phyloP scores from a whole-genome alignment of 805 yeast genomes.

The Candida krabiensis region DNA sequence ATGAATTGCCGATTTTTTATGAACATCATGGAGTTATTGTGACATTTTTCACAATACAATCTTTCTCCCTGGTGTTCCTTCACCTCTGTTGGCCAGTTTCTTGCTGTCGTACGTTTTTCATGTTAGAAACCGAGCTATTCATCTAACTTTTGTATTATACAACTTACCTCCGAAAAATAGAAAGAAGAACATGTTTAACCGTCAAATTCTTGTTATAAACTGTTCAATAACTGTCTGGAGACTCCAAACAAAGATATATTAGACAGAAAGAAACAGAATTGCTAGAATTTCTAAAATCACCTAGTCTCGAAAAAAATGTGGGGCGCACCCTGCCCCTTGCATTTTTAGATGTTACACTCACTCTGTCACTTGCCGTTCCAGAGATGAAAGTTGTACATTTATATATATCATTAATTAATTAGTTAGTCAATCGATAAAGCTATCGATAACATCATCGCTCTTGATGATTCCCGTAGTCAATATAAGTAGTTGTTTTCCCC shows the following conservation, averaged over 20 bases:
- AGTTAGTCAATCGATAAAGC: conserved; percentile 7
- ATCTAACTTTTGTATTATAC: no score
- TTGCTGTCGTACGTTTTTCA: conserved; percentile 6
- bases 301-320: background rate
- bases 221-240: no score
- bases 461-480: conserved; percentile 46
- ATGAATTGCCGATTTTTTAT: conserved; percentile 24
- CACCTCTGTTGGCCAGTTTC: conserved; percentile 13
- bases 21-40: conserved; percentile 26
- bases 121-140: background rate
- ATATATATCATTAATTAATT: no score
- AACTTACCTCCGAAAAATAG: conserved; percentile 24
- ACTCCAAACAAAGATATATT: no score
- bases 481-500: conserved; percentile 39
- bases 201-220: no score
- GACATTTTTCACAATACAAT: conserved; percentile 28
- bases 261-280: background rate
- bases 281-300: background rate
- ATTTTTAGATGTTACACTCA: no score
- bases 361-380: no score
- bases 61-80: conserved; percentile 12
- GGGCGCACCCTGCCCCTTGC: background rate
- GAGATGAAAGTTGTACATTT: no score
- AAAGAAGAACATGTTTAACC: conserved; percentile 21
- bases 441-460: conserved; percentile 33